Conservation (phyloP, 2,329 filamentous ascomycete genomes). For the Alternaria angustiovoidea region DNA sequence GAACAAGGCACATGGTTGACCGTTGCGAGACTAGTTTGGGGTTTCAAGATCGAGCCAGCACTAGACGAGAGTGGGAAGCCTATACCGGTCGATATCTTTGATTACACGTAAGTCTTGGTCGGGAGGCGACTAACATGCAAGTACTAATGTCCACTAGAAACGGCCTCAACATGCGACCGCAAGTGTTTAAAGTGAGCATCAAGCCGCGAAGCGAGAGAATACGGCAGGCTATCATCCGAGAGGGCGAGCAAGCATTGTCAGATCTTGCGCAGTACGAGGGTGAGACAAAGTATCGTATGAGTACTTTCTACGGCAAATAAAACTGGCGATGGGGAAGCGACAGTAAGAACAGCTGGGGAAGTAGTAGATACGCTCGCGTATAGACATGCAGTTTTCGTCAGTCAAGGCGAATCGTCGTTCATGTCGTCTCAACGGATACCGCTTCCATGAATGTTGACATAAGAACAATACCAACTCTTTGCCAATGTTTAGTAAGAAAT, state of each 20-base stretch:
- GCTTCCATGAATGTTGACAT: neutral
- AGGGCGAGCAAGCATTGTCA: slow-evolving; percentile 61
- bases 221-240: slow-evolving; percentile 59
- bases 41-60: slow-evolving; percentile 60
- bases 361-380: neutral
- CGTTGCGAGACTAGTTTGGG: slow-evolving; percentile 66
- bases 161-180: slow-evolving; percentile 66
- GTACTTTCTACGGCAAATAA: slow-evolving; percentile 38
- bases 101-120: slow-evolving; percentile 57
- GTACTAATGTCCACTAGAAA: slow-evolving; percentile 51
- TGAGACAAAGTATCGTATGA: slow-evolving; percentile 66
- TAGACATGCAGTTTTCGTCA: neutral
- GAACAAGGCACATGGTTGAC: slow-evolving; percentile 69
- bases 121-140: neutral
- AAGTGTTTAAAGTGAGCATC: slow-evolving; percentile 64
- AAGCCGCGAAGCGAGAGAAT: slow-evolving; percentile 60
- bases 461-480: neutral
- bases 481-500: too few relatives aligned
- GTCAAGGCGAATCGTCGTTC: neutral
- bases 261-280: slow-evolving; percentile 63
- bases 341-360: neutral
- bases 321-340: neutral
- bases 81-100: slow-evolving; percentile 65
- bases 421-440: neutral
- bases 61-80: slow-evolving; percentile 54